A percentile compares a stretch with the other conserved stretches of the same genome.
Conservation (phyloP, 2,329 filamentous ascomycete species). For the Diaporthe longicolla region DNA sequence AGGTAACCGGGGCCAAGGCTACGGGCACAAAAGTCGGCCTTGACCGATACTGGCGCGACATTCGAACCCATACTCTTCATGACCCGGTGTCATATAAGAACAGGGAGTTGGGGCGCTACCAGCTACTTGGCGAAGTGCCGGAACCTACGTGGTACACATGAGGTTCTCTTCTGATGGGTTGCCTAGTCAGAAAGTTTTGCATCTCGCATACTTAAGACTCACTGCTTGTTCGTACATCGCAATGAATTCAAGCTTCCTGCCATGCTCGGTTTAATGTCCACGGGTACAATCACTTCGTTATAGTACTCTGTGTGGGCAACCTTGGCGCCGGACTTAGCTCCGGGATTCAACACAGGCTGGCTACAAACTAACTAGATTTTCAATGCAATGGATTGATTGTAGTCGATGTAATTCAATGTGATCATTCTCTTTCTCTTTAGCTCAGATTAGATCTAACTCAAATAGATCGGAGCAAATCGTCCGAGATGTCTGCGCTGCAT, state of each 20-base stretch:
- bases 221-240: background rate
- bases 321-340: background rate
- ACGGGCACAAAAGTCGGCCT: constrained; percentile 71
- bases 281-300: too few relatives aligned
- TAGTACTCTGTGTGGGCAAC: background rate
- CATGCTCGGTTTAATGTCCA: too few relatives aligned
- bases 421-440: background rate
- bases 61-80: constrained; percentile 76
- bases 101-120: constrained; percentile 70
- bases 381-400: background rate
- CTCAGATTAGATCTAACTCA: background rate
- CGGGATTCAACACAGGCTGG: background rate
- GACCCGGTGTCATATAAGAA: constrained; percentile 79
- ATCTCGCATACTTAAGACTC: too few relatives aligned
- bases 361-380: background rate
- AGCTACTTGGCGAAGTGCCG: constrained; percentile 69
- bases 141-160: constrained; percentile 74
- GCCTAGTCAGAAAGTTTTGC: background rate
- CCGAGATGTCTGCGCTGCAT: background rate
- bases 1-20: constrained; percentile 72
- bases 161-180: background rate
- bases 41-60: constrained; percentile 76
- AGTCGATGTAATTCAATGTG: background rate
- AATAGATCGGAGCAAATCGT: background rate
- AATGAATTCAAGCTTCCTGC: too few relatives aligned